Evolutionary conservation across 805 yeast species (phyloP).

Genomic region (Saturnispora gosingensis): DNA sequence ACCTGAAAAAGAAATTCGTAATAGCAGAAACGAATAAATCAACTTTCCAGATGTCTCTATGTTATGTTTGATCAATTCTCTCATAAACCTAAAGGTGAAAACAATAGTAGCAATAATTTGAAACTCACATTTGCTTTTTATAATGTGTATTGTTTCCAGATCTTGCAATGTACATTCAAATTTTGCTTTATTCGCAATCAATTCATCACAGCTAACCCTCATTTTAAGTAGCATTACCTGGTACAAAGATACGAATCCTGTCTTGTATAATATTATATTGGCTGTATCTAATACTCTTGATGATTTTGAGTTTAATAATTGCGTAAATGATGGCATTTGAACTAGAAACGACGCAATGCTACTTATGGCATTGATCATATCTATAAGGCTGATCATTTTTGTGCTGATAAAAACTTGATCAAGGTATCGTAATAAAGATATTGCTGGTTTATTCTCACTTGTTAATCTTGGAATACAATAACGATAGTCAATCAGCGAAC

Average conservation of each 20-base stretch:
- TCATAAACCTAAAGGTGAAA: conserved; percentile 2
- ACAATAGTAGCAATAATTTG: neutral
- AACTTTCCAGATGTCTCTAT: neutral
- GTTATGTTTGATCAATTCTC: neutral
- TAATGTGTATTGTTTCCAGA: neutral
- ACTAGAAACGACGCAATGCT: neutral
- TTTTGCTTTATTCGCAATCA: neutral
- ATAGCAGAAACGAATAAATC: neutral
- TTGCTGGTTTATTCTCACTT: conserved; percentile 2
- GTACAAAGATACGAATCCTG: neutral
- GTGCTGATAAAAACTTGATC: conserved; percentile 3
- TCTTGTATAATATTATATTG: neutral
- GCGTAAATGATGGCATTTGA: neutral
- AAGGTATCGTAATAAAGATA: conserved; percentile 3
- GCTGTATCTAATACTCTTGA: neutral
- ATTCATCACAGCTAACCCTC: neutral
- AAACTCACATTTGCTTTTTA: conserved; percentile 1
- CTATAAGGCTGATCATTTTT: conserved; percentile 1
- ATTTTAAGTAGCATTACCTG: conserved; percentile 4
- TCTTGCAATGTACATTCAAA: neutral
- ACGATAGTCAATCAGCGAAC: conserved; percentile 16
- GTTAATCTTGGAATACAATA: conserved; percentile 9
- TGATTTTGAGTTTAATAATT: neutral
- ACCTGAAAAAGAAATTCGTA: neutral
- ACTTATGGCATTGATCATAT: conserved; percentile 4